These are phyloP conservation scores for Cladophialophora chaetospira DNA, from an alignment of 2,329 filamentous ascomycete species.

Conservation along the genomic window DNA sequence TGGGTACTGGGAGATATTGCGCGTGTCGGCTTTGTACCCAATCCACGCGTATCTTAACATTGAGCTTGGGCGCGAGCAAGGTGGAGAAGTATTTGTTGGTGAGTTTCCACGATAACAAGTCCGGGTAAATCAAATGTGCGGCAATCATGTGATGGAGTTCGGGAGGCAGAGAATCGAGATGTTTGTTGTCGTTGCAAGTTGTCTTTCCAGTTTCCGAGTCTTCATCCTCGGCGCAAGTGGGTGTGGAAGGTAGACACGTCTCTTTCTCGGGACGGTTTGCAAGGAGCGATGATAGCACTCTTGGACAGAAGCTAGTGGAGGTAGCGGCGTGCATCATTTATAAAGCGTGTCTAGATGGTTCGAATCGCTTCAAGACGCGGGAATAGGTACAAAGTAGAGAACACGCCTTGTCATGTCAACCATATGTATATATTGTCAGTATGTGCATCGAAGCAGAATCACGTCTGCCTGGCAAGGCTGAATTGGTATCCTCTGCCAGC, in stretches of 20 bases:
- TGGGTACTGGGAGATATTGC: slow-evolving; percentile 17
- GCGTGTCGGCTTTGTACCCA: slow-evolving; percentile 18
- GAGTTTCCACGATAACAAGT: slow-evolving; percentile 34
- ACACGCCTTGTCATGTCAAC: neutral
- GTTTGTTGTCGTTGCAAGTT: slow-evolving; percentile 21
- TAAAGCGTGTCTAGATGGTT: neutral
- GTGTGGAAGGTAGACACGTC: neutral
- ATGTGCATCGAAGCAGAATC: slow-evolving; percentile 40
- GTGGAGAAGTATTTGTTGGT: slow-evolving; percentile 35
- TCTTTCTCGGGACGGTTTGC: neutral
- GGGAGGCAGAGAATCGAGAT: slow-evolving; percentile 48
- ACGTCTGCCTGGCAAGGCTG: slow-evolving; percentile 17
- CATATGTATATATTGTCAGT: neutral
- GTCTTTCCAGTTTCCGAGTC: neutral
- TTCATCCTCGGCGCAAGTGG: neutral
- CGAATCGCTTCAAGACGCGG: neutral
- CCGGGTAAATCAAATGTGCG: slow-evolving; percentile 34
- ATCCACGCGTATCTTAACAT: slow-evolving; percentile 11
- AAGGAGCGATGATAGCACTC: neutral
- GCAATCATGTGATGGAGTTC: slow-evolving; percentile 38
- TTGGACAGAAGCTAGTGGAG: neutral
- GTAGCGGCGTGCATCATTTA: neutral
- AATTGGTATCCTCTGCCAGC: slow-evolving; percentile 3
- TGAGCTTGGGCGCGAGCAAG: slow-evolving; percentile 5
- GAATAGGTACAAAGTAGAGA: neutral